Evolutionary conservation across 805 yeast genomes (phyloP).

Genomic region (Metschnikowia bowlesiae): DNA sequence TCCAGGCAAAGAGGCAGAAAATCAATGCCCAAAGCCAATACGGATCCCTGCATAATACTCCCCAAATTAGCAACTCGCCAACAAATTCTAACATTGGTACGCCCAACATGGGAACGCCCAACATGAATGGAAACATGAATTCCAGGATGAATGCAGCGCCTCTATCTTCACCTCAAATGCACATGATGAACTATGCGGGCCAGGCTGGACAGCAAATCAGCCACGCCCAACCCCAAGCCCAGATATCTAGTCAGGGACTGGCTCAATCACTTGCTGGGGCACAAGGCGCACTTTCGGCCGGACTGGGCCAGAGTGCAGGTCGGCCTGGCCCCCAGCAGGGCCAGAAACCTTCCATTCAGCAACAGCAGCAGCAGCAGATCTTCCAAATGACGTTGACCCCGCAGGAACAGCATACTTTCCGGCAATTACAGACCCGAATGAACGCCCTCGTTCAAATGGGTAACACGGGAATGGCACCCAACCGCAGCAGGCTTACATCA

Average conservation of each 20-base stretch:
- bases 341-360: slow-evolving; percentile 27
- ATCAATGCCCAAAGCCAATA: slow-evolving; percentile 9
- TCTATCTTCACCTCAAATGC: slow-evolving; percentile 14
- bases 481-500: slow-evolving; percentile 35
- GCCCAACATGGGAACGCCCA: slow-evolving; percentile 9
- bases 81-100: slow-evolving; percentile 14
- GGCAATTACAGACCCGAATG: slow-evolving; percentile 37
- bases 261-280: not conserved
- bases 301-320: not conserved
- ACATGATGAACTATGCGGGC: slow-evolving; percentile 4
- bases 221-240: not conserved
- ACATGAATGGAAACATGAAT: slow-evolving; percentile 5
- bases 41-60: slow-evolving; percentile 6
- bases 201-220: not conserved
- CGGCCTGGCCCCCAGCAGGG: slow-evolving; percentile 14
- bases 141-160: slow-evolving; percentile 11
- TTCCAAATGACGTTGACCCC: slow-evolving; percentile 38
- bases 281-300: not conserved
- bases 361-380: slow-evolving; percentile 44
- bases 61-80: slow-evolving; percentile 12
- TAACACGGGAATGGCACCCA: slow-evolving; percentile 41
- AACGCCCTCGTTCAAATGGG: slow-evolving; percentile 40
- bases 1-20: slow-evolving; percentile 16
- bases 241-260: not conserved
- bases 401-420: slow-evolving; percentile 39